Conservation (phyloP, 495 filamentous ascomycete genomes). For the Penicillium steckii region DNA sequence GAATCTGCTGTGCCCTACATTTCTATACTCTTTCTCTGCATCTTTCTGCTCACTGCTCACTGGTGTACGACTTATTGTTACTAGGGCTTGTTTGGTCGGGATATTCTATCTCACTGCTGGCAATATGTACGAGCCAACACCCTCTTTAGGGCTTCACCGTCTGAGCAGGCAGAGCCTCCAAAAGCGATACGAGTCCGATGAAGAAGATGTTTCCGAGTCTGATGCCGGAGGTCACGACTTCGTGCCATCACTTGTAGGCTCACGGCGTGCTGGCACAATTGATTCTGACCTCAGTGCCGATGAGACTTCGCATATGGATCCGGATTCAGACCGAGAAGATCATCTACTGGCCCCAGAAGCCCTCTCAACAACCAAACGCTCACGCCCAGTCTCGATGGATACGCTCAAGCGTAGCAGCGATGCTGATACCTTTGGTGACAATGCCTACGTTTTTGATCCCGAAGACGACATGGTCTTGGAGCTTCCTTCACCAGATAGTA, state of each 20-base stretch:
- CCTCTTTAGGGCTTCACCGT: conserved; percentile 33
- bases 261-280: conserved; percentile 23
- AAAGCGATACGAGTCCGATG: conserved; percentile 44
- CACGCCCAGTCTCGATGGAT: conserved; percentile 39
- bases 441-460: conserved; percentile 36
- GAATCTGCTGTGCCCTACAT: too few species aligned
- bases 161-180: conserved; percentile 38
- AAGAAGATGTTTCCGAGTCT: conserved; percentile 44
- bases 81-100: background rate
- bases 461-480: conserved; percentile 42
- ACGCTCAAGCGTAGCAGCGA: conserved; percentile 43
- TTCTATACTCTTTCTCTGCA: too few species aligned
- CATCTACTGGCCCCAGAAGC: conserved; percentile 21
- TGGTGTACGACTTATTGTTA: too few species aligned
- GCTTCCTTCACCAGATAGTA: conserved; percentile 33
- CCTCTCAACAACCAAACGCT: conserved; percentile 19
- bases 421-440: conserved; percentile 33
- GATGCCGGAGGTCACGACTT: conserved; percentile 36
- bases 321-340: conserved; percentile 27
- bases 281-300: conserved; percentile 36
- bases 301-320: conserved; percentile 25
- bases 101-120: background rate
- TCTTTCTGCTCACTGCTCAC: too few species aligned
- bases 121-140: conserved; percentile 34
- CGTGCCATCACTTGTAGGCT: conserved; percentile 33